Evolutionary conservation across 2,329 filamentous ascomycete genomes (phyloP).

Genomic region (Trichoderma breve): DNA sequence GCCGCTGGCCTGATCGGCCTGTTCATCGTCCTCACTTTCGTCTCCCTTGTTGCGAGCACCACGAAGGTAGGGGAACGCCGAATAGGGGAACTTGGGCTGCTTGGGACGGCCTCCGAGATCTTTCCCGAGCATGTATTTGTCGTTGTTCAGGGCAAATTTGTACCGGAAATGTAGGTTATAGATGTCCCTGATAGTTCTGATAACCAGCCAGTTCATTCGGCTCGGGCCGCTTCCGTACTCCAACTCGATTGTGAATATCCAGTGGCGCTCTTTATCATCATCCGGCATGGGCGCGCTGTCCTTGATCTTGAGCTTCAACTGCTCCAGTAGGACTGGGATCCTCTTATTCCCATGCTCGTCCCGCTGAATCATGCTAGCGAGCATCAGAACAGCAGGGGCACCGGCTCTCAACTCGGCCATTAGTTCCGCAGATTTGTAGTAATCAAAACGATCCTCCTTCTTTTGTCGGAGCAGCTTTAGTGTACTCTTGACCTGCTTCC

Average conservation of each 20-base stretch:
- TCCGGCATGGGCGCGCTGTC: slow-evolving; percentile 72
- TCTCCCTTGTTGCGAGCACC: slow-evolving; percentile 77
- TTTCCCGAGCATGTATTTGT: slow-evolving; percentile 73
- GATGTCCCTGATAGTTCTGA: slow-evolving; percentile 84
- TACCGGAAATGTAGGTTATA: slow-evolving; percentile 91
- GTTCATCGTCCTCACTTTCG: slow-evolving; percentile 64
- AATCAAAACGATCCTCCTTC: slow-evolving; percentile 86
- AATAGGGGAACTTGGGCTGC: slow-evolving; percentile 85
- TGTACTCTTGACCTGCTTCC: slow-evolving; percentile 90
- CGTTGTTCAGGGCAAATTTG: slow-evolving; percentile 79
- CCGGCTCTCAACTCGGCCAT: slow-evolving; percentile 94
- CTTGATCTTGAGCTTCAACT: slow-evolving; percentile 83
- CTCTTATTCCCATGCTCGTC: slow-evolving; percentile 95
- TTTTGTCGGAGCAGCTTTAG: slow-evolving; percentile 75
- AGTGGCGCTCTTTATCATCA: slow-evolving; percentile 66
- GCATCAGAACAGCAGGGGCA: slow-evolving; percentile 86
- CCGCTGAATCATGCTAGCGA: slow-evolving; percentile 96
- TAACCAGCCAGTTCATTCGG: slow-evolving; percentile 94
- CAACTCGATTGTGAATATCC: slow-evolving; percentile 85
- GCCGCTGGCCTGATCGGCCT: slow-evolving; percentile 40
- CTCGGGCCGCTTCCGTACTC: slow-evolving; percentile 96
- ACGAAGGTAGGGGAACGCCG: slow-evolving; percentile 85
- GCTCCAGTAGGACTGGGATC: slow-evolving; percentile 91
- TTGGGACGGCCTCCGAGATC: slow-evolving; percentile 68
- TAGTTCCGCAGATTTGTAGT: slow-evolving; percentile 91